Conservation (phyloP, 441 rosid genomes). For the Adansonia madagascariensis region DNA sequence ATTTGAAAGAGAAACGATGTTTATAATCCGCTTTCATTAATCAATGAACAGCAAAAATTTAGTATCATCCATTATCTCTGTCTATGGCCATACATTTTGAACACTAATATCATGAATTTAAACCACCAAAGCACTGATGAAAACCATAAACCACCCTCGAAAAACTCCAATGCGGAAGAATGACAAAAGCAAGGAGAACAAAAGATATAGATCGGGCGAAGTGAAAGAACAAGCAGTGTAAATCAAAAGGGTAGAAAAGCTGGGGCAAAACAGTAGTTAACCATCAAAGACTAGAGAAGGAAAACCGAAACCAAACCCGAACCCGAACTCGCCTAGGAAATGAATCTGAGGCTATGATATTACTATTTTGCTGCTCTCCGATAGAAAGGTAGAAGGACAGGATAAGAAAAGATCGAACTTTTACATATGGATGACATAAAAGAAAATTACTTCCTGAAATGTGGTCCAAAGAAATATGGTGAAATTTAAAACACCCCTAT, state of each 20-base stretch:
- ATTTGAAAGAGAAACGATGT: not conserved
- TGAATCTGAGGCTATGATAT: not conserved
- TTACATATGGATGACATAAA: constrained; percentile 9
- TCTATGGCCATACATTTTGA: not conserved
- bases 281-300: not conserved
- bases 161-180: not conserved
- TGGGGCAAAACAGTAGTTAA: not conserved
- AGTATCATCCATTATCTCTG: not conserved
- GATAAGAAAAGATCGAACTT: not conserved
- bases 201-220: not conserved
- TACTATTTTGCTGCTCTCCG: not conserved
- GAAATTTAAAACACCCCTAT: constrained; percentile 21
- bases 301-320: not conserved
- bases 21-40: not conserved
- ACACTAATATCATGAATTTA: not conserved
- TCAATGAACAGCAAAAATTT: not conserved
- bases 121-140: not conserved
- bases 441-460: constrained; percentile 27
- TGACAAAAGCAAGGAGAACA: not conserved
- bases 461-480: constrained; percentile 30
- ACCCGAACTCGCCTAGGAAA: not conserved
- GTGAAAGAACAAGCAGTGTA: not conserved
- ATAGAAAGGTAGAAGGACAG: not conserved
- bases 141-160: not conserved
- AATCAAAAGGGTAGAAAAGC: not conserved